Base-by-base conservation (phyloP, 2,329 filamentous ascomycete genomes). In the Cladophialophora exuberans region DNA sequence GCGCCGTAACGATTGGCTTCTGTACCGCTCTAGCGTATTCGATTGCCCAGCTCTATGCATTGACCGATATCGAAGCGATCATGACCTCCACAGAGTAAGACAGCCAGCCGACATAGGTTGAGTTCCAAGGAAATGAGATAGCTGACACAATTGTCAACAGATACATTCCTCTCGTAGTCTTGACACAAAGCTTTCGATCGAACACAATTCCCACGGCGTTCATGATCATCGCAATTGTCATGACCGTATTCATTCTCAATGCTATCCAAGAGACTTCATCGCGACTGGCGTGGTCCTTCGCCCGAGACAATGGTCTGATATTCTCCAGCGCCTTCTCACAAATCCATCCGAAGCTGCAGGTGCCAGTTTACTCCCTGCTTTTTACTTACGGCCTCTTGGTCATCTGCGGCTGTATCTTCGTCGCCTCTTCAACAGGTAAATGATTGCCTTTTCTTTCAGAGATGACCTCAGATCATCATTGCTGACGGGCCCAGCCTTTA, bases 181-280 rank as follows among this genome's bases (percentile, higher is more conserved):
- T 31, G 3, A 39, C n/a, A 17, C 46, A 56, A 20, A 30, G 46
- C 9, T 56, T 51, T 31, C 62, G 26, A 46, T 65, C 33, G 56
- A 53, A 41, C 28, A 36, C 45, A 11, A 11, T 46, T 28, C 53
- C 31, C 5, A 20, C 22, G 50, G 55, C 20, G 2, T 57, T 71
- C 25, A 73, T 64, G 60, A 76, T 73, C n/a, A 76, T 69, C 9
- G 72, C 74, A 1, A 72, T 73, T 0, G 69, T 83, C 85, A 65
- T 83, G 18, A 70, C 74, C 0, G 68, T 83, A 0, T 83, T 83
- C 65, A 79, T 80, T 38, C 75, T 83, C 67, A 83, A 82, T 56
- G 80, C 79, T 30, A 52, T 83, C 0, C 78, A 79, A 1, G 79
- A 83, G 62, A 79, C 79, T 2, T 70, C 76, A 2, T 82, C 79